Evolutionary conservation across 352 stramenopile species (phyloP), one percentile per base, ranked within the genome.

Genomic region (Phytophthora hybrid): DNA sequence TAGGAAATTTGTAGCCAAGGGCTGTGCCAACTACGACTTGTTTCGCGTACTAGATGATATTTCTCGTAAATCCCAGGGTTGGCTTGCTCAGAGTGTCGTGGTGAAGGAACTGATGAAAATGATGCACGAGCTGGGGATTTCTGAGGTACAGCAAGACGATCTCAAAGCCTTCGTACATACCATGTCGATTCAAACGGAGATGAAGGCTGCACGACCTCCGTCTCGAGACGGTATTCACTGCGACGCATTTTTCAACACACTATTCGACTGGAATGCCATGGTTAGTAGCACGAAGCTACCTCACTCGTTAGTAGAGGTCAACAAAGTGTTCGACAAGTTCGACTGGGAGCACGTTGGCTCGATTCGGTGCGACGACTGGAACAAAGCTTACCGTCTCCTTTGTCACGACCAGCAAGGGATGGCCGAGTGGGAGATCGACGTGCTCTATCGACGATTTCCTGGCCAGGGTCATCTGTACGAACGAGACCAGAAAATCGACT

Each of bases 201-300:
- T 31, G 8, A 37, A 59, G n/a, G 3, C 6, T 7, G 7, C 54
- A 6, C 59, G 16, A 2, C 0, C 57, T 26, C 46, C 57, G 4
- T 51, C 52, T 29, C 41, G 49, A 21, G 53, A 70, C 31, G 26
- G 52, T 2, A 71, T 92, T 31, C 68, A 77, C n/a, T 56, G 76
- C 1, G 64, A 80, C 44, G 58, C 60, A 4, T 76, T 92, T 51
- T 88, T 92, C 34, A 73, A 88, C 11, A 55, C 32, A 1, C 53
- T 92, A 6, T 77, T 90, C 21, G 84, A 89, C 56, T 92, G 82
- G 82, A 32, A 74, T 4, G 8, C 39, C 4, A 8, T 91, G 8
- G 47, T 67, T 23, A 49, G 18, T 19, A 53, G 14, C 1, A 61
- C 88, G 67, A 55, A 58, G 4, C 69, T 92, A 0, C 76, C 82